phyloP scores from a whole-genome alignment of 2,329 filamentous ascomycete genomes.

The Xylaria multiplex region DNA sequence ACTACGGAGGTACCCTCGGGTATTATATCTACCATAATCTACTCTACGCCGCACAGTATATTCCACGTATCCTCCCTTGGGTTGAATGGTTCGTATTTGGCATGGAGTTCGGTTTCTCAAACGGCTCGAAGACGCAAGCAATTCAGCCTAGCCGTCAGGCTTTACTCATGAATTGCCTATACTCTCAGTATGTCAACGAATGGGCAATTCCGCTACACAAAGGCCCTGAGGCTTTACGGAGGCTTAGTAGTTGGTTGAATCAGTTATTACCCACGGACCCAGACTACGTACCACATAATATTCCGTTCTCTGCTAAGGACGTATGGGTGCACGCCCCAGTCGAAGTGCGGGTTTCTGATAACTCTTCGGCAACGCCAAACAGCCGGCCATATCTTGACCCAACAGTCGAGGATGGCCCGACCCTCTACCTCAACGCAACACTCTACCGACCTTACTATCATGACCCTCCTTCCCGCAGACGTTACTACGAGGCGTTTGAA shows the following conservation, averaged over 20 bases:
- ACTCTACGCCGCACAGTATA: conserved; percentile 79
- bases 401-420: conserved; percentile 73
- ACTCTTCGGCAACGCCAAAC: conserved; percentile 55
- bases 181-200: conserved; percentile 98
- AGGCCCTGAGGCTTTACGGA: conserved; percentile 85
- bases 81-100: conserved; percentile 97
- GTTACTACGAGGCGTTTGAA: conserved; percentile 91
- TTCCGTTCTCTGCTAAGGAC: conserved; percentile 82
- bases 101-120: conserved; percentile 93
- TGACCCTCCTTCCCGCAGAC: conserved; percentile 78
- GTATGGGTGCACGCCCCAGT: conserved; percentile 90
- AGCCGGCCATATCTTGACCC: conserved; percentile 71
- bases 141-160: conserved; percentile 83
- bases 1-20: conserved; percentile 83
- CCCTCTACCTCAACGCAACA: conserved; percentile 89
- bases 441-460: conserved; percentile 83
- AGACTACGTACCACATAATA: conserved; percentile 71
- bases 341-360: conserved; percentile 87
- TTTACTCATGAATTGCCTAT: conserved; percentile 95
- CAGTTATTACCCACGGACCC: conserved; percentile 69
- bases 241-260: conserved; percentile 88
- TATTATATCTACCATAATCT: conserved; percentile 94
- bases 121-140: conserved; percentile 74
- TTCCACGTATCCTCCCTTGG: conserved; percentile 83
- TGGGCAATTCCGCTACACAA: conserved; percentile 90